Conservation (phyloP, 305 asterid species). For the Fraxinus xanthoxyloides region DNA sequence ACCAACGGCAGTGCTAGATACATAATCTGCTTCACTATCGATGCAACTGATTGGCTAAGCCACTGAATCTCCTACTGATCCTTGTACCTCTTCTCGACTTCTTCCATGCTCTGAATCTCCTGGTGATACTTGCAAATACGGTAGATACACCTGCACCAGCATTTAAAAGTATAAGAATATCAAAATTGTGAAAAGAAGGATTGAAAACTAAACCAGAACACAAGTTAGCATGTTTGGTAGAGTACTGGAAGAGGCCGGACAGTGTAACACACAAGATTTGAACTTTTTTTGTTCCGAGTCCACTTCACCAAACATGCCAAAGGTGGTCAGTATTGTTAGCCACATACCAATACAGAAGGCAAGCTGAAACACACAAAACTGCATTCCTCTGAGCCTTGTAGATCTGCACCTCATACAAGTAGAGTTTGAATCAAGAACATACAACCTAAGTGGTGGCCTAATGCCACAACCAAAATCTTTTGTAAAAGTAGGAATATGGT, state of each 20-base stretch:
- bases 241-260: background rate
- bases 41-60: background rate
- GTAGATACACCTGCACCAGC: conserved; percentile 64
- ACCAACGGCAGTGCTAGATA: background rate
- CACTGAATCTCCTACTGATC: conserved; percentile 42
- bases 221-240: background rate
- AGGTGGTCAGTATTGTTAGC: background rate
- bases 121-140: conserved; percentile 68
- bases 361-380: conserved; percentile 65
- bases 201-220: background rate
- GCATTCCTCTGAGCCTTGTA: conserved; percentile 91
- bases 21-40: background rate
- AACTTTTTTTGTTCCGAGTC: background rate
- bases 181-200: background rate
- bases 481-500: background rate
- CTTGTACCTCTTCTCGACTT: conserved; percentile 75
- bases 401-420: conserved; percentile 41
- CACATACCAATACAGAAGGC: conserved; percentile 77
- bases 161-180: background rate
- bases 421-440: background rate
- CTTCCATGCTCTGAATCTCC: conserved; percentile 76
- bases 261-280: background rate
- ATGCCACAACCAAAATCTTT: background rate
- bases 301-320: background rate
- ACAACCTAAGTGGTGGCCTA: background rate